Base-by-base conservation (phyloP, 1,284 basidiomycete species). In the Mycosarcoma maydis region DNA sequence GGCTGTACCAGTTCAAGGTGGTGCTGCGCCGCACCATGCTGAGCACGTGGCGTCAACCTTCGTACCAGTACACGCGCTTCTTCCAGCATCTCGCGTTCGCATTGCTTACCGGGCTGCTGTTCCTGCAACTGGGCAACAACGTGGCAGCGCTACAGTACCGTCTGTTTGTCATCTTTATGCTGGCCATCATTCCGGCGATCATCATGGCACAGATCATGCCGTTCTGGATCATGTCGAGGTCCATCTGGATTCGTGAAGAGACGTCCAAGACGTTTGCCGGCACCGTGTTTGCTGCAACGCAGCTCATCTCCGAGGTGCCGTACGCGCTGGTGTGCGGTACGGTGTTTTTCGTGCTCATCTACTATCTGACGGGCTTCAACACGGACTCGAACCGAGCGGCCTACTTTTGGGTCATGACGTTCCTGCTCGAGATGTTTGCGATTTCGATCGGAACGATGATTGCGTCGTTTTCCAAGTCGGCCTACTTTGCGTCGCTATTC, bases 201-300 rank as follows among this genome's bases (percentile, higher is more conserved):
- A 85, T 92, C 70, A 90, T 92, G 85, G 83, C 86, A 2, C 90
- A 91, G 82, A 89, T 94, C 56, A 90, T 92, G 82, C 92, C 92
- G 0, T 91, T 75, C 84, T 95, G 92, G 85, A 90, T 95, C 76
- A 85, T 89, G 83, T 90, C 90, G 60, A 85, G 92, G 20, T 61
- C 59, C 34, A 75, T 73, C 30, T 76, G 56, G 60, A 75, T 77
- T 20, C 70, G 76, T 3, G 76, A 78, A 37, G 75, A 77, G 51
- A 72, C 75, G 38, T 57, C 48, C 24, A 78, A 78, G 70, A 78
- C 69, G 26, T 78, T 65, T 50, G 48, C 68, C 17, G 78, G 60
- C 14, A 59, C 76, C 78, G 65, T 83, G 76, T 80, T 83, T 76
- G 71, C 80, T 55, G 50, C 64, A 82, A 76, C 50, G 24, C 39